Conservation (phyloP, 2,329 filamentous ascomycete species). For the Huntiella decipiens region DNA sequence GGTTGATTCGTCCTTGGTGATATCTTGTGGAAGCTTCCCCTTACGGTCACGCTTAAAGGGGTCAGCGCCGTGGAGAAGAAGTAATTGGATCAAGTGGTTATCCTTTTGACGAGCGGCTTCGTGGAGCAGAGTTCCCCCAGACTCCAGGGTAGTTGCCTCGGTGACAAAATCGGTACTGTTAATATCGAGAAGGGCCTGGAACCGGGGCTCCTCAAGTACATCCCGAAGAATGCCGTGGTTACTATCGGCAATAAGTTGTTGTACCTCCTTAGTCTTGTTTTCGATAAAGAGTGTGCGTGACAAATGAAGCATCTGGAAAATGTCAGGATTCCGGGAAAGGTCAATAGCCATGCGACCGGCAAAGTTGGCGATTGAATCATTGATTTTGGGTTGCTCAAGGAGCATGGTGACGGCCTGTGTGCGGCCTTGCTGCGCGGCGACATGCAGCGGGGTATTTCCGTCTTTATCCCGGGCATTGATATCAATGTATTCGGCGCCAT, state of each 20-base stretch:
- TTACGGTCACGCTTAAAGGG: slow-evolving; percentile 89
- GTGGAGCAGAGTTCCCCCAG: slow-evolving; percentile 82
- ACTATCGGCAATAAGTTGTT: slow-evolving; percentile 51
- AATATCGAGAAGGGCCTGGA: slow-evolving; percentile 76
- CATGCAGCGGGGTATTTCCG: slow-evolving; percentile 80
- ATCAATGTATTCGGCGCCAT: slow-evolving; percentile 48
- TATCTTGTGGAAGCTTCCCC: slow-evolving; percentile 86
- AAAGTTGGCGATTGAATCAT: slow-evolving; percentile 72
- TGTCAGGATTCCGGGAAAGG: slow-evolving; percentile 76
- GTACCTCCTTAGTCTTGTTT: slow-evolving; percentile 64
- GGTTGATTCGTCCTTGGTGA: slow-evolving; percentile 86
- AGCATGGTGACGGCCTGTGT: slow-evolving; percentile 64
- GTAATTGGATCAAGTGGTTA: slow-evolving; percentile 67
- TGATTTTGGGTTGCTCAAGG: slow-evolving; percentile 64
- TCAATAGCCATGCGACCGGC: slow-evolving; percentile 75
- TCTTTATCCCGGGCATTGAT: slow-evolving; percentile 59
- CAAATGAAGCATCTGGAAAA: slow-evolving; percentile 87
- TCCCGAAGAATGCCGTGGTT: slow-evolving; percentile 65
- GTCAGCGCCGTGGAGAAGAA: slow-evolving; percentile 85
- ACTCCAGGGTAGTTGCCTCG: slow-evolving; percentile 55
- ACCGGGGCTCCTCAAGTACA: slow-evolving; percentile 64
- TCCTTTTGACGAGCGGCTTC: slow-evolving; percentile 83
- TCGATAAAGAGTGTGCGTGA: slow-evolving; percentile 81
- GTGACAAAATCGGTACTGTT: slow-evolving; percentile 80
- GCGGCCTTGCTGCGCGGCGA: slow-evolving; percentile 69